Base-by-base conservation (phyloP, 176 grass and related monocot species). In the Triticum urartu region DNA sequence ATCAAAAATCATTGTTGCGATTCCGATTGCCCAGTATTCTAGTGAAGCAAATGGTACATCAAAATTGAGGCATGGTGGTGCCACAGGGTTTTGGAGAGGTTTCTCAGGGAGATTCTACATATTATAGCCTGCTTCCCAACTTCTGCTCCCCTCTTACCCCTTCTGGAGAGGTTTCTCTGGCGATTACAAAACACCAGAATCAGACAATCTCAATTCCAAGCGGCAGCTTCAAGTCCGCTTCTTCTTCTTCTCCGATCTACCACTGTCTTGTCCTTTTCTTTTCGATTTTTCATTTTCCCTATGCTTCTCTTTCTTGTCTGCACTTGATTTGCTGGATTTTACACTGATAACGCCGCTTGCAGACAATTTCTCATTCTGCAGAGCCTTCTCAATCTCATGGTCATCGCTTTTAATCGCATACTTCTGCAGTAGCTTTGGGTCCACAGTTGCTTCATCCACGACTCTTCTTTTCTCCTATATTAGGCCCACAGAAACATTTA, bases 271-370 rank as follows among this genome's bases (percentile, higher is more conserved):
- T 88, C 88, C 92, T 91, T 94, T 95, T 59, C 97, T 89, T 89
- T 95, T 98, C 4, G 75, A 80, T 79, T 88, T 92, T 45, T 77
- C 71, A 11, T 13, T 60, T 69, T 89, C 86, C 70, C 79, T 87
- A 48, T 69, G 36, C 70, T 88, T 95, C 62, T 79, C 83, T 38
- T 89, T 83, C 82, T 94, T 95, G 24, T 91, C 85, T 0, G 63
- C 45, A 28, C 72, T 88, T 21, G 80, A 50, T 67, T 76, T 98
- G 80, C 64, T 92, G 39, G 93, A 94, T 89, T 94, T 94, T 59
- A 98, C 86, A 67, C 94, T 98, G 43, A 98, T 85, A 63, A 98
- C 75, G 12, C 97, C 92, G 47, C 92, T 98, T 18, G 86, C 77
- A 3, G 94, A 94, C 39, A 98, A 26, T 78, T 91, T 98, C 34